Percentiles rank a stretch among this genome's conserved stretches.
Conservation (phyloP, 805 yeast genomes). For the Lachancea fermentati region DNA sequence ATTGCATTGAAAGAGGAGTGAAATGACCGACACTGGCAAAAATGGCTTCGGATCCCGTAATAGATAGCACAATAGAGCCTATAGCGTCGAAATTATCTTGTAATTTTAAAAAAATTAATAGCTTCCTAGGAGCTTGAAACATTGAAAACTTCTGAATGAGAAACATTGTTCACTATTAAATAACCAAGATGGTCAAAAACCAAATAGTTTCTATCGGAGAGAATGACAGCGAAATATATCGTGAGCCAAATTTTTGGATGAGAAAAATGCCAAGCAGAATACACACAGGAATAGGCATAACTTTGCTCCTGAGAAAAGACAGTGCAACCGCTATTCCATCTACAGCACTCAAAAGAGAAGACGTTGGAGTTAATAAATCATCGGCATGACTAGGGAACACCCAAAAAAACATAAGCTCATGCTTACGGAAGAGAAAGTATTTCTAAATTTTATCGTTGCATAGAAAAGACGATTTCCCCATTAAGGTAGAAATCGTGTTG, state of each 20-base stretch:
- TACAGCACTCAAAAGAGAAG: constrained; percentile 53
- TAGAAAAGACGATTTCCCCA: not conserved
- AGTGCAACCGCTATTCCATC: constrained; percentile 51
- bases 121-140: constrained; percentile 51
- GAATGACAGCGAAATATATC: constrained; percentile 41
- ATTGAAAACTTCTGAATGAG: constrained; percentile 40
- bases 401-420: constrained; percentile 45
- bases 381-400: constrained; percentile 52
- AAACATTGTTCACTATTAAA: constrained; percentile 44
- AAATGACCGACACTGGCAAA: constrained; percentile 60
- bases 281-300: constrained; percentile 45
- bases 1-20: constrained; percentile 44
- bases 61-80: constrained; percentile 47
- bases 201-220: constrained; percentile 53
- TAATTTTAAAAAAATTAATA: constrained; percentile 36
- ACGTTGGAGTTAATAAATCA: constrained; percentile 58
- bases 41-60: constrained; percentile 61
- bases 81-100: constrained; percentile 39
- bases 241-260: constrained; percentile 46
- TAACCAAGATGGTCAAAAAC: constrained; percentile 40
- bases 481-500: constrained; percentile 29
- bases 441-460: constrained; percentile 4
- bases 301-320: constrained; percentile 38
- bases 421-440: constrained; percentile 1
- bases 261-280: constrained; percentile 42